These are phyloP conservation scores for Trametes villosa DNA, from an alignment of 768 basidiomycete genomes.

Conservation along the genomic window DNA sequence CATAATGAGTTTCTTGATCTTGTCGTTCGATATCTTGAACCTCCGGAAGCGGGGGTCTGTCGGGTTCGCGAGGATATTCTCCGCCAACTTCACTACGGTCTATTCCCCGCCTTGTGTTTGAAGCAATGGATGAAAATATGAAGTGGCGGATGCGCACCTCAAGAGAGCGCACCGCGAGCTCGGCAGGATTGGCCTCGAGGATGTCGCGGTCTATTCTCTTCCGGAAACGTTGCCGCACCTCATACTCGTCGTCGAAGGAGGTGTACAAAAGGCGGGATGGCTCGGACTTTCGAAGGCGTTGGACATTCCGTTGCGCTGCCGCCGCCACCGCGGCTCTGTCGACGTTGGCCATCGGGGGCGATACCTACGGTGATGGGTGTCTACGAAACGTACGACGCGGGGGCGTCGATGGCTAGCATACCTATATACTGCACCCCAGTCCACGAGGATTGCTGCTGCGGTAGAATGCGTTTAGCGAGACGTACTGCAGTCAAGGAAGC, in stretches of 20 bases:
- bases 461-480: no score
- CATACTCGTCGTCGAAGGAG: conserved; percentile 7
- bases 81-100: conserved; percentile 65
- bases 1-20: conserved; percentile 67
- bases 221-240: conserved; percentile 10
- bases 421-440: no score
- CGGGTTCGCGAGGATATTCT: conserved; percentile 72
- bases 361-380: no score
- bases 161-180: conserved; percentile 5
- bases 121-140: no score
- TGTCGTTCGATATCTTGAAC: conserved; percentile 71
- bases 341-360: neutral
- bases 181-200: neutral
- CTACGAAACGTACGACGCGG: no score
- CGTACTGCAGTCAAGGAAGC: no score
- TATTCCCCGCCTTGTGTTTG: no score
- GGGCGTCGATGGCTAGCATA: no score
- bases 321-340: neutral
- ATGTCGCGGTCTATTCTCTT: conserved; percentile 6
- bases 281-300: neutral
- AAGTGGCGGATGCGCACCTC: neutral
- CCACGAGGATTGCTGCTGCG: no score
- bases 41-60: conserved; percentile 65
- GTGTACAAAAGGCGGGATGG: conserved; percentile 11
- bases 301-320: neutral